Conservation (phyloP, 2,329 filamentous ascomycete species). For the Microthyrium microscopicum region DNA sequence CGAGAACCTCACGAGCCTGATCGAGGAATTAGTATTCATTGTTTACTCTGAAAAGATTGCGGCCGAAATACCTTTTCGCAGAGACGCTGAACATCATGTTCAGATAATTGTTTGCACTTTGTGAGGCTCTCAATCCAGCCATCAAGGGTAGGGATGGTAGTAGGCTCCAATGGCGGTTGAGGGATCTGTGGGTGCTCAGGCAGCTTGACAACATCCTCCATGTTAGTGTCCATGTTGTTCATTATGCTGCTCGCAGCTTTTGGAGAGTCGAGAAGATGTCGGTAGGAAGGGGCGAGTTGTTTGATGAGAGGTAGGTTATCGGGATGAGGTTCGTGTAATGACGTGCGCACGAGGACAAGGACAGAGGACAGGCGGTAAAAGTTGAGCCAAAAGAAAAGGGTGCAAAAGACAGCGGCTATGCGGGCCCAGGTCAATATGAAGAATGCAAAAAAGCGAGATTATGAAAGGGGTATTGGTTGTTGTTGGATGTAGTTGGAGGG, state of each 20-base stretch:
- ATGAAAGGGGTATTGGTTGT: too few relatives aligned
- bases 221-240: slow-evolving; percentile 75
- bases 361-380: too few relatives aligned
- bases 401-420: too few relatives aligned
- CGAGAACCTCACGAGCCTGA: slow-evolving; percentile 85
- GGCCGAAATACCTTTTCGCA: slow-evolving; percentile 68
- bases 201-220: slow-evolving; percentile 90
- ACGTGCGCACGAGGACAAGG: too few relatives aligned
- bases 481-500: too few relatives aligned
- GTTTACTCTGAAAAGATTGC: not conserved
- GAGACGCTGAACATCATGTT: slow-evolving; percentile 85
- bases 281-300: not conserved
- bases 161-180: slow-evolving; percentile 58
- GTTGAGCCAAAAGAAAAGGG: too few relatives aligned
- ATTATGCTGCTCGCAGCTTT: not conserved
- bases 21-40: slow-evolving; percentile 2
- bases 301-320: not conserved
- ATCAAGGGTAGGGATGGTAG: slow-evolving; percentile 82
- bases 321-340: too few relatives aligned
- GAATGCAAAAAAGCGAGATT: too few relatives aligned
- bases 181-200: slow-evolving; percentile 58
- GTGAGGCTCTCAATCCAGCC: slow-evolving; percentile 98
- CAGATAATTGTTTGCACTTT: slow-evolving; percentile 94
- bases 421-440: too few relatives aligned
- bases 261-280: not conserved